A percentile compares a stretch with the other conserved stretches of the same genome.
Evolutionary conservation across 441 rosid species (phyloP).

Genomic region (Melastoma candidum): DNA sequence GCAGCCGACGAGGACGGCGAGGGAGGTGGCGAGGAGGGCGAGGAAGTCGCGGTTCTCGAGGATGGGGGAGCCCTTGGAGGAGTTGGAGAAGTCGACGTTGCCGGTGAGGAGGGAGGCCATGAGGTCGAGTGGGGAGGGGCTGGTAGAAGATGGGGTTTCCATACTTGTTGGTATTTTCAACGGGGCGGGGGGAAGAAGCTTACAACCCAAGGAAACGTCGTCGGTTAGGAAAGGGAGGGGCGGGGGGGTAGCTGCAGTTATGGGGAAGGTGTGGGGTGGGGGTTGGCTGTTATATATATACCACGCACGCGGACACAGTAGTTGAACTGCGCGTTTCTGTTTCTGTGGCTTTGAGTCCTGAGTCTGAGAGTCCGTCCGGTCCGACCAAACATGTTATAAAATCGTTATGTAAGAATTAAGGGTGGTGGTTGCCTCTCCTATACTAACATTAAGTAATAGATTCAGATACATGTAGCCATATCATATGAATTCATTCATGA

Average conservation of each 20-base stretch:
- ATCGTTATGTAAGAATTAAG: no score
- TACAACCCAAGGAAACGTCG: slow-evolving; percentile 17
- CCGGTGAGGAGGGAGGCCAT: slow-evolving; percentile 64
- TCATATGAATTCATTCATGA: not conserved
- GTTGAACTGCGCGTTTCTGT: no score
- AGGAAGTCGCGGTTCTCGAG: slow-evolving; percentile 24
- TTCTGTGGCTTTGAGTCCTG: no score
- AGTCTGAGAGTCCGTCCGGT: no score
- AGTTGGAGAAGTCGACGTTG: slow-evolving; percentile 2
- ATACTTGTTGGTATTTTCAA: not conserved
- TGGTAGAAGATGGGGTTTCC: slow-evolving; percentile 13
- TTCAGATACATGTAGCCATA: no score
- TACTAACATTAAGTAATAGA: no score
- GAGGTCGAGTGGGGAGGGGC: slow-evolving; percentile 59
- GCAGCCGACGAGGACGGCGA: slow-evolving; percentile 81
- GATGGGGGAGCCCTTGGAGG: slow-evolving; percentile 3
- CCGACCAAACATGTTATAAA: no score
- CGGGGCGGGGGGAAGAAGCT: not conserved
- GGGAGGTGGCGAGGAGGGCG: slow-evolving; percentile 62
- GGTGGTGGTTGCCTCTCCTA: no score
- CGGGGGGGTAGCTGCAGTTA: no score
- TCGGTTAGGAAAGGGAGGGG: slow-evolving; percentile 10
- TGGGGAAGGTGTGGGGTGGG: no score
- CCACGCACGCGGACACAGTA: no score
- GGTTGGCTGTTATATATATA: no score